Evolutionary conservation across 2,329 filamentous ascomycete species (phyloP).

Genomic region (Hortaea sp.): DNA sequence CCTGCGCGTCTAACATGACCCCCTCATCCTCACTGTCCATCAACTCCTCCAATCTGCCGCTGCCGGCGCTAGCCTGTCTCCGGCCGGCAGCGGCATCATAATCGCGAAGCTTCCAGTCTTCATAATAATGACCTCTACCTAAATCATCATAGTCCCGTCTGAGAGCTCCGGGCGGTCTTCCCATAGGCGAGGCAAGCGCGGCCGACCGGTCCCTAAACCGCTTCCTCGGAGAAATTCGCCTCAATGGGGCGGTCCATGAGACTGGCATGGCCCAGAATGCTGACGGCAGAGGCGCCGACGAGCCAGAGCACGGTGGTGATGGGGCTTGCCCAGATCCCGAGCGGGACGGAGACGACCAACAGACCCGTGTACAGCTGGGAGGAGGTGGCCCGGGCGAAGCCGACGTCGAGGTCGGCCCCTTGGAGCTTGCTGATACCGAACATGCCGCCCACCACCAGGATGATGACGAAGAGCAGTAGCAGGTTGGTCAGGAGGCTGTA

Average conservation of each 20-base stretch:
- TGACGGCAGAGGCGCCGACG: slow-evolving; percentile 87
- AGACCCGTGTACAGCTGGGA: slow-evolving; percentile 92
- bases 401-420: slow-evolving; percentile 79
- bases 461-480: slow-evolving; percentile 80
- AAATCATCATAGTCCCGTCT: slow-evolving; percentile 40
- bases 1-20: neutral
- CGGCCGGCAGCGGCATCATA: slow-evolving; percentile 34
- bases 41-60: too few relatives aligned
- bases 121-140: slow-evolving; percentile 37
- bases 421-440: slow-evolving; percentile 85
- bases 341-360: slow-evolving; percentile 69
- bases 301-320: slow-evolving; percentile 85
- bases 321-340: slow-evolving; percentile 76
- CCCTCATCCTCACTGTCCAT: slow-evolving; percentile 45
- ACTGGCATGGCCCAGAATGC: slow-evolving; percentile 86
- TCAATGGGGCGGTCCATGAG: slow-evolving; percentile 98
- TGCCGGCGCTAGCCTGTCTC: slow-evolving; percentile 42
- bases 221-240: slow-evolving; percentile 99
- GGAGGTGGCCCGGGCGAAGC: slow-evolving; percentile 69
- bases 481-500: slow-evolving; percentile 88
- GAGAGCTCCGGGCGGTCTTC: slow-evolving; percentile 85
- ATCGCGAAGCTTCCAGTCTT: slow-evolving; percentile 37
- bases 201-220: slow-evolving; percentile 98
- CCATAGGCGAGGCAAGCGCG: slow-evolving; percentile 88
- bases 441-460: slow-evolving; percentile 76